Conservation (phyloP, 2,329 filamentous ascomycete species). For the Aspergillus chevalieri region DNA sequence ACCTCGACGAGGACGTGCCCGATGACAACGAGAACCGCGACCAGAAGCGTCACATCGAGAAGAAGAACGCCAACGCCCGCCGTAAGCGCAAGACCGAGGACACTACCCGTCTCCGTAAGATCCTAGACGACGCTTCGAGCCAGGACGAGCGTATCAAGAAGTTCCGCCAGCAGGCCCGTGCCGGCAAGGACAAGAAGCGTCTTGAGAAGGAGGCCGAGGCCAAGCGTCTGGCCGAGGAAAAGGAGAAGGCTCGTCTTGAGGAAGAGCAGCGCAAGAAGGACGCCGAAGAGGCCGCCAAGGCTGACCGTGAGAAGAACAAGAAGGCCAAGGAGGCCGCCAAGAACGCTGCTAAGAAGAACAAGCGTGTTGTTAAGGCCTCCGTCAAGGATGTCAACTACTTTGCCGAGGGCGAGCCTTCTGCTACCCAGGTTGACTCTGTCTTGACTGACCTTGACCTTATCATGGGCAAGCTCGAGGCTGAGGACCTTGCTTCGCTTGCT, state of each 20-base stretch:
- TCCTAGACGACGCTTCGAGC: slow-evolving; percentile 80
- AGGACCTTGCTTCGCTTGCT: slow-evolving; percentile 81
- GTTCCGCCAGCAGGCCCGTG: slow-evolving; percentile 86
- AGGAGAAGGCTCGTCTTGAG: slow-evolving; percentile 73
- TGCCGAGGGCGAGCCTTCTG: slow-evolving; percentile 60
- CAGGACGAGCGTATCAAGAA: slow-evolving; percentile 94
- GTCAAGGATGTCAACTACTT: slow-evolving; percentile 99
- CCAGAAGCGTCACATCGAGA: slow-evolving; percentile 96
- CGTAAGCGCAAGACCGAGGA: slow-evolving; percentile 99
- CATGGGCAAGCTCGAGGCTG: slow-evolving; percentile 80
- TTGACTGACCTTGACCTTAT: slow-evolving; percentile 80
- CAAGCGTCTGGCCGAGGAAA: slow-evolving; percentile 80
- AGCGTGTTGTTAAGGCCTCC: slow-evolving; percentile 86
- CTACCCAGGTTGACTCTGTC: slow-evolving; percentile 72
- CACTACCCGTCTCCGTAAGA: slow-evolving; percentile 77
- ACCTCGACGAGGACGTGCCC: slow-evolving; percentile 96
- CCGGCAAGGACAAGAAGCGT: slow-evolving; percentile 92
- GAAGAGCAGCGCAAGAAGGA: slow-evolving; percentile 74
- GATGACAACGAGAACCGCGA: slow-evolving; percentile 99
- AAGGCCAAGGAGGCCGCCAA: slow-evolving; percentile 98
- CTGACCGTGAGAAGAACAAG: slow-evolving; percentile 74
- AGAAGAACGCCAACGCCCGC: slow-evolving; percentile 94
- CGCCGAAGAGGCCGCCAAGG: slow-evolving; percentile 80
- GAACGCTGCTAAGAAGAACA: slow-evolving; percentile 99
- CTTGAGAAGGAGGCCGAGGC: slow-evolving; percentile 86